Percentiles rank a stretch among this genome's conserved stretches.
Evolutionary conservation across 1,284 basidiomycete species (phyloP).

Genomic region (Moniliella sp.): DNA sequence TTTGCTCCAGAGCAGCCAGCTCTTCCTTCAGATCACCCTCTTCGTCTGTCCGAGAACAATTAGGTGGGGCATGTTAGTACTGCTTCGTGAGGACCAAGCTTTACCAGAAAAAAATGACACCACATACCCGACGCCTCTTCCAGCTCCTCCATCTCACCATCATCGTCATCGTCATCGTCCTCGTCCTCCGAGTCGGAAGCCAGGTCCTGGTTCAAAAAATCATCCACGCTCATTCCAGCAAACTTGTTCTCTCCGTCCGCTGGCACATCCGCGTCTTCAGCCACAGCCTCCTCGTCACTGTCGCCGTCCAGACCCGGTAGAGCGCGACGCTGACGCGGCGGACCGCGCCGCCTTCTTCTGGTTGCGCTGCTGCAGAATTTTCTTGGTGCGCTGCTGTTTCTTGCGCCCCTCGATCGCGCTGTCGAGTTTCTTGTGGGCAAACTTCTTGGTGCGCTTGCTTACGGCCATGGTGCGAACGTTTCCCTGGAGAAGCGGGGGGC

Average conservation of each 20-base stretch:
- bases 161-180: slow-evolving; percentile 6
- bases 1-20: slow-evolving; percentile 71
- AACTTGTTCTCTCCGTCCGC: slow-evolving; percentile 5
- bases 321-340: slow-evolving; percentile 5
- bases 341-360: background rate
- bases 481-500: slow-evolving; percentile 1
- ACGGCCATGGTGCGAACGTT: no score
- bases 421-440: slow-evolving; percentile 20
- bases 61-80: background rate
- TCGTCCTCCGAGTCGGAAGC: slow-evolving; percentile 4
- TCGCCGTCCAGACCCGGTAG: slow-evolving; percentile 8
- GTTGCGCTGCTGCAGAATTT: slow-evolving; percentile 1
- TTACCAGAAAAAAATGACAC: background rate
- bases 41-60: slow-evolving; percentile 6
- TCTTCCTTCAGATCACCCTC: slow-evolving; percentile 37
- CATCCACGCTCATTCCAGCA: slow-evolving; percentile 24
- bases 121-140: slow-evolving; percentile 19
- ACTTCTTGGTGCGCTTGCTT: slow-evolving; percentile 28
- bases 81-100: background rate
- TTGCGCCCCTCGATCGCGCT: slow-evolving; percentile 20
- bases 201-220: slow-evolving; percentile 21
- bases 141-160: slow-evolving; percentile 10
- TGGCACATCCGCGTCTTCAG: slow-evolving; percentile 7
- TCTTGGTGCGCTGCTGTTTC: slow-evolving; percentile 20
- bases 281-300: slow-evolving; percentile 3